Base-by-base conservation (phyloP, 2,329 filamentous ascomycete genomes). In the Ophiosphaerella korrae region DNA sequence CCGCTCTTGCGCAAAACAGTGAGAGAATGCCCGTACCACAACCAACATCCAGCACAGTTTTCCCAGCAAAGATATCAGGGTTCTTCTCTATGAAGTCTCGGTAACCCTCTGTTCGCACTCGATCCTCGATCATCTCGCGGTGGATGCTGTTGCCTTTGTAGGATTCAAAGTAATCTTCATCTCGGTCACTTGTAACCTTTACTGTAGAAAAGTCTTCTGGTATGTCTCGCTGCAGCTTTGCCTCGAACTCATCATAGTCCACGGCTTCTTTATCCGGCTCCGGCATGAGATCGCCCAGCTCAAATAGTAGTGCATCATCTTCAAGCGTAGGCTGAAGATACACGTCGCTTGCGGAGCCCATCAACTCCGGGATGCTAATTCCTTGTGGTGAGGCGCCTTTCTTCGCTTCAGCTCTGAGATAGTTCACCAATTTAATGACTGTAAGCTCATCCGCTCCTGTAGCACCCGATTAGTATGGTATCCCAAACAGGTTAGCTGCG, bases 81-180 rank as follows among this genome's bases (percentile, higher is more conserved):
- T 97, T 91, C 60, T 87, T 85, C 77, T 97, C 96, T 66, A 97
- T 92, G 71, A 97, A 96, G 75, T 97, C 92, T 39, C 92, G 86
- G 75, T 97, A 97, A 3, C 90, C 88, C 65, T 96, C 89, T 9
- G 92, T 97, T 44, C 92, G 88, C 35, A 96, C 82, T 0, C 84
- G 81, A 68, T 97, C 92, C 72, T 96, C 96, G 55, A 97, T 82
- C 92, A 97, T 97, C 7, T 89, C 92, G 70, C 96, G 91, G 72
- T 97, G 92, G 48, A 97, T 97, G 50, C 91, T 90, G 89, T 68
- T 57, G 29, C 61, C 60, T 42, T 84, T 81, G 68, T 88, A 88
- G 0, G 84, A 86, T 18, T 80, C 80, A 63, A 88, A 88, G 62
- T 88, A 88, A 57, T 81, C 79, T 23, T 79, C 78, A 57, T 86